Conservation (phyloP, 257 asterid species). For the Salvia splendens region DNA sequence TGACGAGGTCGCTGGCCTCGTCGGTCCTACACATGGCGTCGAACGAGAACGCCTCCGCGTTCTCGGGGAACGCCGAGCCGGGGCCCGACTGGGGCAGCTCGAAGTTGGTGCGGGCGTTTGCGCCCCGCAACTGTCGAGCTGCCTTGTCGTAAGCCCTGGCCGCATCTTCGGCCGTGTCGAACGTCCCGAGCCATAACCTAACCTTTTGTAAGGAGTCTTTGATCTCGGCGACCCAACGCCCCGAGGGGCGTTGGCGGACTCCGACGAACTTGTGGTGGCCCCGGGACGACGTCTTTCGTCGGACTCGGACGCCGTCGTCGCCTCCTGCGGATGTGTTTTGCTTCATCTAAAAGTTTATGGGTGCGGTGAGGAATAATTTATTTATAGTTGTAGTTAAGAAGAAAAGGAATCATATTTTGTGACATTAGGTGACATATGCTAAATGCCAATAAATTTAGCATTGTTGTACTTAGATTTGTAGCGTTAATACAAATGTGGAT, state of each 20-base stretch:
- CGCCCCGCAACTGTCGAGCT: conserved; percentile 70
- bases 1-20: no score
- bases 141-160: conserved; percentile 83
- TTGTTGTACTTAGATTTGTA: not conserved
- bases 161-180: conserved; percentile 83
- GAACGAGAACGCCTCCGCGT: not conserved
- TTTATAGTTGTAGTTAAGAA: conserved; percentile 36
- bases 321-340: conserved; percentile 30
- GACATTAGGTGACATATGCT: conserved; percentile 29
- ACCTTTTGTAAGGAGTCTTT: conserved; percentile 80
- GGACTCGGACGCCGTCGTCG: conserved; percentile 37
- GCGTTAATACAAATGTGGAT: conserved; percentile 11
- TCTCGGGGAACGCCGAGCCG: conserved; percentile 10
- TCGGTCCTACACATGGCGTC: no score
- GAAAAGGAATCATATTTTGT: conserved; percentile 30
- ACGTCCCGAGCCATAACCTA: conserved; percentile 80
- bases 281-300: conserved; percentile 57
- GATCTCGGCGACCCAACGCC: conserved; percentile 94
- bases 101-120: conserved; percentile 70
- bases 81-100: conserved; percentile 46
- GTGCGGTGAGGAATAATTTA: conserved; percentile 4
- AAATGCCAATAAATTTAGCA: conserved; percentile 28
- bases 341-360: conserved; percentile 34
- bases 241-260: conserved; percentile 79
- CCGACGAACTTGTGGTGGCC: conserved; percentile 82